Evolutionary conservation across 106 monocot species (phyloP), one percentile per base, ranked within the genome.

Genomic region (Dioscorea zingiberensis): DNA sequence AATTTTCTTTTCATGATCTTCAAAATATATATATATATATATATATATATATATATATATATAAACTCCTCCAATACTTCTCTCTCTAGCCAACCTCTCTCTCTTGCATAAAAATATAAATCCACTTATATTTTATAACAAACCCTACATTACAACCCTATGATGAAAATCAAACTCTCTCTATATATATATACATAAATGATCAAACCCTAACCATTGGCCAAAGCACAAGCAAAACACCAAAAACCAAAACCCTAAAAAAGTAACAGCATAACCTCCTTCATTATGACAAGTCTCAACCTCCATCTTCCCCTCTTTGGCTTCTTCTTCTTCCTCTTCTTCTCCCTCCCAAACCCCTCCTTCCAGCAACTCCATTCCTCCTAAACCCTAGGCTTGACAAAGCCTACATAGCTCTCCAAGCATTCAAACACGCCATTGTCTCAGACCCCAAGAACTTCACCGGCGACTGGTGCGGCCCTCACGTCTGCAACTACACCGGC

Each of bases 401-500:
- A 22, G 85, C 85, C 60, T 80, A 67, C 77, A 22, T 76, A 11
- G 81, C 81, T 47, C 73, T 85, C 60, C 81, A 78, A 28, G 70
- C 80, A 12, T 74, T 66, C 67, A 85, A 81, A 53, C 74, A 74
- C 58, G 27, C 68, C 60, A 81, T 85, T 21, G 68, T 58, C 44
- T 53, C 48, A 59, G 85, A 85, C 48, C 85, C 85, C 23, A 68
- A 65, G n/a, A 69, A 75, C 56, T 25, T 78, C 47, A 85, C 81
- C 17, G 58, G 25, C 44, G 47, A 80, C 71, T 85, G 85, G 85
- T 59, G 47, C 30, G 85, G 85, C 18, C 74, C 85, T n/a, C 3
- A 65, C 38, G 85, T 85, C 12, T 81, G 81, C 75, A 68, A 69
- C 72, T 85, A 85, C 81, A 74, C 74, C 56, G 78, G 78, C 60